Conservation (phyloP, 2,329 filamentous ascomycete species). For the Incumbomyces lentus region DNA sequence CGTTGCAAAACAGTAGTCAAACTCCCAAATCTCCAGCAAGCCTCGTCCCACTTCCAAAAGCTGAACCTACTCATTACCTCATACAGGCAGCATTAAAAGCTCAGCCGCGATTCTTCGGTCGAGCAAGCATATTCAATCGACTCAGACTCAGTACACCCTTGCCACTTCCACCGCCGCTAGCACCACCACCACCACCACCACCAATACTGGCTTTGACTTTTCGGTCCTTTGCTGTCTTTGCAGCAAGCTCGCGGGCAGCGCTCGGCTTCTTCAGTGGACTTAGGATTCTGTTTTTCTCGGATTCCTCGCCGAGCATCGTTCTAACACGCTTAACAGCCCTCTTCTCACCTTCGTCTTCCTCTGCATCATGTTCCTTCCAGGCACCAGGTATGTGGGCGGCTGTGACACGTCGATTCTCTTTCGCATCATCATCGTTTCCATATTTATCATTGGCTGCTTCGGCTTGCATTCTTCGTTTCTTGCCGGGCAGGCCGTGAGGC, state of each 20-base stretch:
- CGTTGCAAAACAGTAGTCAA: too few relatives aligned
- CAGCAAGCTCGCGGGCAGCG: constrained; percentile 17
- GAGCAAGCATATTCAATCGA: constrained; percentile 38
- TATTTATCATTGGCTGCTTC: constrained; percentile 15
- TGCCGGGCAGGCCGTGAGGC: constrained; percentile 23
- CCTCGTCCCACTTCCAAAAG: too few relatives aligned
- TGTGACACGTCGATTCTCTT: constrained; percentile 18
- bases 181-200: constrained; percentile 6
- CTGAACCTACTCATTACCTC: background rate
- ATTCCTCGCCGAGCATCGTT: background rate
- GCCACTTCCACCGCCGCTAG: background rate
- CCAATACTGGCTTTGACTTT: constrained; percentile 16
- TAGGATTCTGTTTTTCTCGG: constrained; percentile 6
- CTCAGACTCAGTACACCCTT: constrained; percentile 32
- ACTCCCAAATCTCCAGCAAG: too few relatives aligned
- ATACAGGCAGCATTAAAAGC: background rate
- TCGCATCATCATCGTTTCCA: constrained; percentile 10
- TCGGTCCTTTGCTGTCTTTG: constrained; percentile 15
- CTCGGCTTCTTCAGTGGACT: constrained; percentile 12
- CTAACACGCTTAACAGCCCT: constrained; percentile 14
- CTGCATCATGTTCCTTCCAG: constrained; percentile 11
- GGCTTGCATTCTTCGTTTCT: constrained; percentile 25
- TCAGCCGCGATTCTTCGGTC: constrained; percentile 30
- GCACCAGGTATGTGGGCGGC: constrained; percentile 17
- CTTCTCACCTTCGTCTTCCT: constrained; percentile 19